These are phyloP conservation scores for Pleurotus sapidus DNA, from an alignment of 768 basidiomycete species.

Conservation along the genomic window DNA sequence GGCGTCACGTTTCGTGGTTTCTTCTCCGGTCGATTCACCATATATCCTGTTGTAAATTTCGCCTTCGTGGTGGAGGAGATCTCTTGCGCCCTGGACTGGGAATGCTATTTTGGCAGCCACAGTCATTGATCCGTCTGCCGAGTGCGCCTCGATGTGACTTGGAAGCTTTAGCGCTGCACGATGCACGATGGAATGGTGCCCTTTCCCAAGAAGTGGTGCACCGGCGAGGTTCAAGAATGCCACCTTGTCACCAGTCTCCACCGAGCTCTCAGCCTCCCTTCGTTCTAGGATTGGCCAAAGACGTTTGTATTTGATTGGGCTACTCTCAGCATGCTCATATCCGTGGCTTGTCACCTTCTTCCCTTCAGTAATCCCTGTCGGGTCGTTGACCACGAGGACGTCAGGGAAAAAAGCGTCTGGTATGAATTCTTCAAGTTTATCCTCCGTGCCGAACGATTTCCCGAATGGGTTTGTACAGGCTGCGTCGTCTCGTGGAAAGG, in stretches of 20 bases:
- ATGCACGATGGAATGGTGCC: neutral
- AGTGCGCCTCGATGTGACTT: neutral
- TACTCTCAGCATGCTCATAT: neutral
- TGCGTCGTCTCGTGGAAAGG: neutral
- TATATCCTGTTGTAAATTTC: neutral
- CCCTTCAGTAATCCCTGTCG: neutral
- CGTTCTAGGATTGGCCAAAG: neutral
- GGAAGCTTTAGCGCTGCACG: neutral
- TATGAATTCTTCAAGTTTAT: constrained; percentile 4
- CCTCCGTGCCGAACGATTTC: neutral
- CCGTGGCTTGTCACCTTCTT: neutral
- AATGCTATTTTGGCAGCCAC: constrained; percentile 2
- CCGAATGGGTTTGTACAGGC: neutral
- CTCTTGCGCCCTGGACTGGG: neutral
- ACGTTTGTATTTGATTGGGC: constrained; percentile 1
- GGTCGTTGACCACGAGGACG: constrained; percentile 2
- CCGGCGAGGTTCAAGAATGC: neutral
- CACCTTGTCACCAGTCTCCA: neutral
- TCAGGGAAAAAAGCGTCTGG: neutral
- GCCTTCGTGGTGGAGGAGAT: neutral
- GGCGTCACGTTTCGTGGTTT: neutral
- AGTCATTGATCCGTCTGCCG: neutral
- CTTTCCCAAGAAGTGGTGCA: neutral
- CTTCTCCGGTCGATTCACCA: neutral
- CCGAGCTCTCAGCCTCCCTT: neutral